These are phyloP conservation scores for Sanghuangporus sanghuang DNA, from an alignment of 1,284 basidiomycete species.

Conservation along the genomic window DNA sequence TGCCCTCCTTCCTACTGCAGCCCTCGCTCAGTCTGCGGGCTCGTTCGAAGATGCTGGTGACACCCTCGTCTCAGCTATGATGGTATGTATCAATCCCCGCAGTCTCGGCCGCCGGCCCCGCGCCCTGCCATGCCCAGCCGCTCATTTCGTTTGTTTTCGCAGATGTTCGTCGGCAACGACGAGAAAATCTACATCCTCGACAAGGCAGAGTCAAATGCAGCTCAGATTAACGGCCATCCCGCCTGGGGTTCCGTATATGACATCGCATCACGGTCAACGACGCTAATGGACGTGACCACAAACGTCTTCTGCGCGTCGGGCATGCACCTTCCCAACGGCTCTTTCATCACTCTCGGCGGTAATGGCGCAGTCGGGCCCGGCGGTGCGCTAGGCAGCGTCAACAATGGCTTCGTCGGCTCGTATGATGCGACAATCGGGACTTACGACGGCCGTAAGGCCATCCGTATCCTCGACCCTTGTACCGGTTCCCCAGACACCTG, in stretches of 20 bases:
- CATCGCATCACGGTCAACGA: slow-evolving; percentile 43
- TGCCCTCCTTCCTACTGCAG: slow-evolving; percentile 6
- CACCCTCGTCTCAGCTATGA: slow-evolving; percentile 22
- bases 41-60: slow-evolving; percentile 19
- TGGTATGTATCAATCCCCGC: slow-evolving; percentile 15
- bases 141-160: background rate
- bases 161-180: slow-evolving; percentile 42
- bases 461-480: slow-evolving; percentile 77
- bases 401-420: slow-evolving; percentile 40
- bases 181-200: slow-evolving; percentile 43
- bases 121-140: background rate
- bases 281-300: slow-evolving; percentile 66
- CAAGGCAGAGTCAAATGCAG: slow-evolving; percentile 49
- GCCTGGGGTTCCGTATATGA: slow-evolving; percentile 44
- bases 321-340: slow-evolving; percentile 63
- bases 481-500: slow-evolving; percentile 44
- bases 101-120: background rate
- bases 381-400: slow-evolving; percentile 53
- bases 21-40: slow-evolving; percentile 19
- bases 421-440: slow-evolving; percentile 61
- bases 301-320: slow-evolving; percentile 84
- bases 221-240: slow-evolving; percentile 40
- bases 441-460: slow-evolving; percentile 60
- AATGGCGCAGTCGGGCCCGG: slow-evolving; percentile 78
- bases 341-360: slow-evolving; percentile 61